These are phyloP conservation scores for Verticillium nonalfalfae DNA, from an alignment of 2,329 filamentous ascomycete species.

Conservation along the genomic window DNA sequence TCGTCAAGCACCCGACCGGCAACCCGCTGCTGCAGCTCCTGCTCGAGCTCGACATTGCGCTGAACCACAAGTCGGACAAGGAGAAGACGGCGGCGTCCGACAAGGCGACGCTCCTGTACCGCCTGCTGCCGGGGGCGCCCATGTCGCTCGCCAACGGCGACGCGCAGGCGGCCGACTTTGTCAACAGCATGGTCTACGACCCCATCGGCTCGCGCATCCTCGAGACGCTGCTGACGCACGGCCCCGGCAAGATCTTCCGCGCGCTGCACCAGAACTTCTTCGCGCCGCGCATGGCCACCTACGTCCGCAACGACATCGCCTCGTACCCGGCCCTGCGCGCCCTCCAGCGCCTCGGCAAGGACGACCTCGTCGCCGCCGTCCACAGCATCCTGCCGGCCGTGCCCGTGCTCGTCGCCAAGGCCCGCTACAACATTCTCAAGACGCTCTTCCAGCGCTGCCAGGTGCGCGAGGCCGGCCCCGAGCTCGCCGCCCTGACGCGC, in stretches of 20 bases:
- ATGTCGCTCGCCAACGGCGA: constrained; percentile 64
- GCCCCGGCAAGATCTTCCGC: constrained; percentile 88
- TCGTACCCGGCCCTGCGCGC: constrained; percentile 81
- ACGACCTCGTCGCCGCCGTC: constrained; percentile 72
- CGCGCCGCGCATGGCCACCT: constrained; percentile 68
- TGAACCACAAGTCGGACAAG: constrained; percentile 47
- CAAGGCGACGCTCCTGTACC: constrained; percentile 57
- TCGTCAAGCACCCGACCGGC: constrained; percentile 84
- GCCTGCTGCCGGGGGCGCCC: constrained; percentile 70
- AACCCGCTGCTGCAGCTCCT: constrained; percentile 92
- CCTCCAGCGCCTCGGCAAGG: constrained; percentile 76
- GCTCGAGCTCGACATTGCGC: constrained; percentile 75
- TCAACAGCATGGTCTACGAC: constrained; percentile 85
- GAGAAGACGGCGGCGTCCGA: constrained; percentile 46
- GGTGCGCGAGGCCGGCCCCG: constrained; percentile 54
- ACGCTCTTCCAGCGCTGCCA: constrained; percentile 77
- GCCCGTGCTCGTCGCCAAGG: constrained; percentile 64
- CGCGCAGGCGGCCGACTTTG: constrained; percentile 68
- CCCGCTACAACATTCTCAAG: constrained; percentile 72
- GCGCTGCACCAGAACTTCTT: constrained; percentile 75
- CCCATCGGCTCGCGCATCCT: constrained; percentile 83
- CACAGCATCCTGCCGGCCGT: constrained; percentile 68
- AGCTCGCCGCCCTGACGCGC: constrained; percentile 40
- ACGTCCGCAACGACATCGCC: constrained; percentile 85
- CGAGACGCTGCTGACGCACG: constrained; percentile 75